Evolutionary conservation across 768 basidiomycete species (phyloP).

Genomic region (Tricholoma saponaceum): DNA sequence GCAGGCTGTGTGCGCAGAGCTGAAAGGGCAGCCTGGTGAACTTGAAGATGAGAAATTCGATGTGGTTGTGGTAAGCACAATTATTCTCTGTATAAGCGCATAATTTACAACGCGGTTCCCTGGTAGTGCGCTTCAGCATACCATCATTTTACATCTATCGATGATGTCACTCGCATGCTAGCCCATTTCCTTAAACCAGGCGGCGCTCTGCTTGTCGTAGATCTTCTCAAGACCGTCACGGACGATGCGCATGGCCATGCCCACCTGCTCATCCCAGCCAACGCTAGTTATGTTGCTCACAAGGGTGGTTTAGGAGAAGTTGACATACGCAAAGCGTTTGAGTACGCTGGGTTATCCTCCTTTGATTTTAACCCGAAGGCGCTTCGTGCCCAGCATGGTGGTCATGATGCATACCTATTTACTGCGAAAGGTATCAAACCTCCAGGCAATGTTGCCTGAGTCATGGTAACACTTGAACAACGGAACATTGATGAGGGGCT

Average conservation of each 20-base stretch:
- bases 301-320: constrained; percentile 46
- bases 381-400: constrained; percentile 25
- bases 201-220: constrained; percentile 56
- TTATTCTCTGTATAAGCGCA: neutral
- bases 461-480: neutral
- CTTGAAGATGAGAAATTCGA: constrained; percentile 58
- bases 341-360: constrained; percentile 45
- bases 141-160: constrained; percentile 58
- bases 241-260: constrained; percentile 4
- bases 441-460: neutral
- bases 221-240: constrained; percentile 31
- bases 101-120: constrained; percentile 1
- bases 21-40: constrained; percentile 43
- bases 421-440: constrained; percentile 49
- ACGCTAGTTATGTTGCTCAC: constrained; percentile 39
- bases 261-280: neutral
- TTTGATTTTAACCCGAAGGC: constrained; percentile 34
- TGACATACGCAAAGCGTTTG: constrained; percentile 47
- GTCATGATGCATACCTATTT: constrained; percentile 43
- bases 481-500: neutral
- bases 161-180: constrained; percentile 49
- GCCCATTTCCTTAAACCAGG: constrained; percentile 56
- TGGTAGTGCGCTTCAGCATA: constrained; percentile 60
- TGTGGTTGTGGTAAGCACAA: constrained; percentile 56
- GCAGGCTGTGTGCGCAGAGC: constrained; percentile 51